Base-by-base conservation (phyloP, 2,329 filamentous ascomycete genomes). In the Microdochium paspali region DNA sequence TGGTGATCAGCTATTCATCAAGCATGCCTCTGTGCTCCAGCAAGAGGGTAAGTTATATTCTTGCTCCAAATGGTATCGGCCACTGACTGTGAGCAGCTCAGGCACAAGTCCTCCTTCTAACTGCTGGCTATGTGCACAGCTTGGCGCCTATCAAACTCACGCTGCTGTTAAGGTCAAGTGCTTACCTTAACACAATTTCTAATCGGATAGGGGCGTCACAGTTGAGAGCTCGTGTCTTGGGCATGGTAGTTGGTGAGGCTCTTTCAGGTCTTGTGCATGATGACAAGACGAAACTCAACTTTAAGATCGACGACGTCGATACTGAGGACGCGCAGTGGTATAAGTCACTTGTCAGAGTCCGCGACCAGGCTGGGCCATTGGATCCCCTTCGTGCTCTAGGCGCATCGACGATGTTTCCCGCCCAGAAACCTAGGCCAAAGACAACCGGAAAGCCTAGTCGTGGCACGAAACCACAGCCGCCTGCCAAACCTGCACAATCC, bases 1-100 rank as follows among this genome's bases (percentile, higher is more conserved):
- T 62, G 87, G 88, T 1, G 90, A 96, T 56, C 80, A 85, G 45
- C 70, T 97, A 10, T 95, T 90, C 58, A 89, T 97, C 55, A 86
- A 81, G 49, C 90, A 97, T 64, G 80, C 85, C 0, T 84, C 90
- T 4, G 79, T 86, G n/a, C 61, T 93, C 32, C 86, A 90, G 58
- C 93, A 98, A 74, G 88, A 97, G 76, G 85, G 89, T 87, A 66
- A 56, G 66, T 59, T n/a, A 12, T n/a, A n/a, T n/a, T n/a, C n/a
- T n/a, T n/a, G n/a, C n/a, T n/a, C n/a, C n/a, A n/a, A n/a, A n/a
- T n/a, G n/a, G n/a, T n/a, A n/a, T n/a, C 35, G 45, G 44, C 52
- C 48, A 53, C 61, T 63, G 48, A 65, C 52, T 21, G 6, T n/a
- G 10, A 30, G 31, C 46, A 93, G 89, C 82, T 24, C 85, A 90